Conservation (phyloP, 495 filamentous ascomycete species). For the Lasiosphaeria ovina region DNA sequence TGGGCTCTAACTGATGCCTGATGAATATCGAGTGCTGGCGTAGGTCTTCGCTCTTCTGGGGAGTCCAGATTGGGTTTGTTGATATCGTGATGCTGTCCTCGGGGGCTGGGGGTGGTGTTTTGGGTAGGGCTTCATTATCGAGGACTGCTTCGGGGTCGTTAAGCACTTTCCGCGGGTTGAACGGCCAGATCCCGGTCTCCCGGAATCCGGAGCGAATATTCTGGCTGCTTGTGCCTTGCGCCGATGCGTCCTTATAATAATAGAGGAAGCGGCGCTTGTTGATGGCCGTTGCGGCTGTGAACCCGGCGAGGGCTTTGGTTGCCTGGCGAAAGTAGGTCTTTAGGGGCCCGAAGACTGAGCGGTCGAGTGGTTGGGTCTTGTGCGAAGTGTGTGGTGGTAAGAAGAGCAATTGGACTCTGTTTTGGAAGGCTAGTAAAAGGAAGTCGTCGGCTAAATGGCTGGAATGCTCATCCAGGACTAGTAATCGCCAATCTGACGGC, state of each 20-base stretch:
- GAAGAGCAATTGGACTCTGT: conserved; percentile 11
- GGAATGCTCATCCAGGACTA: conserved; percentile 5
- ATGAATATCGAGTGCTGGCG: background rate
- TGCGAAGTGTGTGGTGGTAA: conserved; percentile 12
- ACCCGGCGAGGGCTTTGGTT: background rate
- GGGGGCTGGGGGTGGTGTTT: background rate
- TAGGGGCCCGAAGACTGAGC: background rate
- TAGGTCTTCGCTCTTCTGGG: background rate
- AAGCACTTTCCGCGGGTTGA: background rate
- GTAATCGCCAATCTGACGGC: background rate
- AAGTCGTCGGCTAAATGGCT: conserved; percentile 4
- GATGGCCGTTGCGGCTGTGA: background rate
- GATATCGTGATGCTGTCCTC: background rate
- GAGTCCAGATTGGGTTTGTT: background rate
- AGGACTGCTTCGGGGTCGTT: conserved; percentile 5
- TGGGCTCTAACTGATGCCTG: background rate
- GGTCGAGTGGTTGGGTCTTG: conserved; percentile 14
- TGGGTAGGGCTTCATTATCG: background rate
- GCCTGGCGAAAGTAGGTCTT: conserved; percentile 10
- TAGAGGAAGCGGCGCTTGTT: conserved; percentile 8
- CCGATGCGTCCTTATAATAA: conserved; percentile 3
- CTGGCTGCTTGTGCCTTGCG: background rate
- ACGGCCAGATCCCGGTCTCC: conserved; percentile 12
- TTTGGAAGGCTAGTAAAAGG: background rate
- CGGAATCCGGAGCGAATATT: conserved; percentile 12